Evolutionary conservation across 2,329 filamentous ascomycete species (phyloP).

Genomic region (Alternaria sp.): DNA sequence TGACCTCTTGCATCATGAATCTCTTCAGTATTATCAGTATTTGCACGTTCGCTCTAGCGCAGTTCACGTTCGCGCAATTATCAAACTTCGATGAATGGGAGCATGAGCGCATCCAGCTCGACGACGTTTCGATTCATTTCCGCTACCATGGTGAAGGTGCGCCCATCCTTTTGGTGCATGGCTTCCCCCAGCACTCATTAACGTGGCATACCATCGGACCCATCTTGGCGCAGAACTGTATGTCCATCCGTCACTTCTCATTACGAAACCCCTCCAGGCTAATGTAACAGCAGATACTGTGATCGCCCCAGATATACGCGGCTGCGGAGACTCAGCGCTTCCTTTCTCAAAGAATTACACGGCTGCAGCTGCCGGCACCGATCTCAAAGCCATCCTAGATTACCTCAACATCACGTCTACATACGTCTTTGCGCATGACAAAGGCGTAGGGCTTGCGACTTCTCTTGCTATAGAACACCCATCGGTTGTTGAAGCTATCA

Average conservation of each 20-base stretch:
- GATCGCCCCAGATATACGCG: background rate
- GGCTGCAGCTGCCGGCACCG: constrained; percentile 43
- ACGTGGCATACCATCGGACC: background rate
- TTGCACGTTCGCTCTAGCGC: background rate
- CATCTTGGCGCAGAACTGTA: background rate
- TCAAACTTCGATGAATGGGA: background rate
- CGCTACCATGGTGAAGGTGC: background rate
- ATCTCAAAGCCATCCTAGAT: constrained; percentile 35
- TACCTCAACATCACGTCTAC: constrained; percentile 37
- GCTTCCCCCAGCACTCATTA: background rate
- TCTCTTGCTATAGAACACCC: constrained; percentile 21
- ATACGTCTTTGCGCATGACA: constrained; percentile 59
- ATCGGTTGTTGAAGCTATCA: background rate
- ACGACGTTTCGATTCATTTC: background rate
- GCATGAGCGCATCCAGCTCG: background rate
- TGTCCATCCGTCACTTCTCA: background rate
- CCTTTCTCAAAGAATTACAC: constrained; percentile 54
- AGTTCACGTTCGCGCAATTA: background rate
- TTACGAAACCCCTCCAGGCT: background rate
- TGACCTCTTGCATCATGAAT: background rate
- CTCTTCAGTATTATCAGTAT: background rate
- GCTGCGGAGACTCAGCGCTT: constrained; percentile 45
- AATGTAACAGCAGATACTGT: constrained; percentile 14
- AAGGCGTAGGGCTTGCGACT: constrained; percentile 55
- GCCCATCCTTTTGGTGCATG: background rate